Conservation (phyloP, 208 protist genomes). For the Angomonas deanei region DNA sequence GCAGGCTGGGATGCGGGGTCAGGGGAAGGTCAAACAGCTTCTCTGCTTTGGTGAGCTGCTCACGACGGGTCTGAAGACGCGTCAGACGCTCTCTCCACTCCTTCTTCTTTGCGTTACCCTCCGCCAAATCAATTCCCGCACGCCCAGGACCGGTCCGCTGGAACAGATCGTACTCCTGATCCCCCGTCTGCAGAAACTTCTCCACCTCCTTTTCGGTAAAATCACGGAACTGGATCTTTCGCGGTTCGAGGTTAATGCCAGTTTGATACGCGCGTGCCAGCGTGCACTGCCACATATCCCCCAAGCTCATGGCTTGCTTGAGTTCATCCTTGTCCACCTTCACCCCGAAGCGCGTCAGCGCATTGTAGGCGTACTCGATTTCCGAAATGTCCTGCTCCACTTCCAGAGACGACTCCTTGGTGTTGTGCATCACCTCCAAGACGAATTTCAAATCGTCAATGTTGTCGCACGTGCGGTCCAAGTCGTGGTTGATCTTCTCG, state of each 20-base stretch:
- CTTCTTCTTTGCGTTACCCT: conserved; percentile 87
- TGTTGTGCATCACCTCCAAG: conserved; percentile 92
- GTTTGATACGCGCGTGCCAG: conserved; percentile 65
- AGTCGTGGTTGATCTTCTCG: conserved; percentile 79
- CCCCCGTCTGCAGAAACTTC: conserved; percentile 61
- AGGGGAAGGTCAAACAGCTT: conserved; percentile 96
- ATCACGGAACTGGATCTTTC: conserved; percentile 93
- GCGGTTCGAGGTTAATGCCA: conserved; percentile 79
- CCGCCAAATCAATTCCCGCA: conserved; percentile 81
- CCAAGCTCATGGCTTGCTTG: conserved; percentile 68
- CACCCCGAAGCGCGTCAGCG: conserved; percentile 90
- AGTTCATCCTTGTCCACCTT: conserved; percentile 77
- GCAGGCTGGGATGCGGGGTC: conserved; percentile 89
- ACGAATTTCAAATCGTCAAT: conserved; percentile 96
- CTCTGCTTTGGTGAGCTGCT: conserved; percentile 92
- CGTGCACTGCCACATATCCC: conserved; percentile 82
- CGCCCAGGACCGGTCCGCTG: conserved; percentile 75
- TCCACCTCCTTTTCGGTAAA: conserved; percentile 89
- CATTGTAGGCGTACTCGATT: conserved; percentile 94
- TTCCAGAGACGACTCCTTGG: conserved; percentile 78
- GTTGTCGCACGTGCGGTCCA: conserved; percentile 82
- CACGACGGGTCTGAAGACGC: conserved; percentile 69
- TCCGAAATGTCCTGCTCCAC: conserved; percentile 93
- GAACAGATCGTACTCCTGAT: conserved; percentile 69
- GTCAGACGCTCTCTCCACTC: conserved; percentile 79